phyloP scores from a whole-genome alignment of 371 early-diverging fungal species.

The Lichtheimia corymbifera region DNA sequence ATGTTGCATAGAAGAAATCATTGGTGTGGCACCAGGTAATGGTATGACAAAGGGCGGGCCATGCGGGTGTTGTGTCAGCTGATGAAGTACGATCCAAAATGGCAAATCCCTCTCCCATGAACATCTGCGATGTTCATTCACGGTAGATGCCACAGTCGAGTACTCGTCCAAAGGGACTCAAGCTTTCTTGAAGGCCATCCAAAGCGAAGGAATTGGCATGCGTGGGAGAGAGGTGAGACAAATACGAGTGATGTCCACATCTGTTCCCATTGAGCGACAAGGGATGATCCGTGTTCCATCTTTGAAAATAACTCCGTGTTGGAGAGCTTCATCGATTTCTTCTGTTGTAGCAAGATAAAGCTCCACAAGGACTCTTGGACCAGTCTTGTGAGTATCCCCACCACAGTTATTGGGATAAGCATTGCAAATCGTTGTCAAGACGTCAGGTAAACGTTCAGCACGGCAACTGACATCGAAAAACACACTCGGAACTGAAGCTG shows the following conservation, averaged over 20 bases:
- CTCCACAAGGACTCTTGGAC: constrained; percentile 4
- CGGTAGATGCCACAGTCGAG: not conserved
- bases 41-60: not conserved
- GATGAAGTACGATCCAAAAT: not conserved
- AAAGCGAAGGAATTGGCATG: too few species aligned
- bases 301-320: too few species aligned
- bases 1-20: not conserved
- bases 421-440: not conserved
- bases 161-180: not conserved
- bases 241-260: too few species aligned
- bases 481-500: too few species aligned
- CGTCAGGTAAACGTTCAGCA: not conserved
- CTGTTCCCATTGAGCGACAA: too few species aligned
- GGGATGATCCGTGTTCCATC: too few species aligned
- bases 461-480: too few species aligned
- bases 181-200: not conserved
- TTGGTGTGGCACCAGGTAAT: not conserved
- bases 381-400: not conserved
- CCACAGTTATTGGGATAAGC: constrained; percentile 5
- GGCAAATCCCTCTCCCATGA: not conserved
- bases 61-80: not conserved
- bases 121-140: not conserved
- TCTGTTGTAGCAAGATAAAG: not conserved
- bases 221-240: too few species aligned
- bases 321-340: too few species aligned